phyloP scores from a whole-genome alignment of 192 early-diverging fungal genomes.

The Podila verticillata region DNA sequence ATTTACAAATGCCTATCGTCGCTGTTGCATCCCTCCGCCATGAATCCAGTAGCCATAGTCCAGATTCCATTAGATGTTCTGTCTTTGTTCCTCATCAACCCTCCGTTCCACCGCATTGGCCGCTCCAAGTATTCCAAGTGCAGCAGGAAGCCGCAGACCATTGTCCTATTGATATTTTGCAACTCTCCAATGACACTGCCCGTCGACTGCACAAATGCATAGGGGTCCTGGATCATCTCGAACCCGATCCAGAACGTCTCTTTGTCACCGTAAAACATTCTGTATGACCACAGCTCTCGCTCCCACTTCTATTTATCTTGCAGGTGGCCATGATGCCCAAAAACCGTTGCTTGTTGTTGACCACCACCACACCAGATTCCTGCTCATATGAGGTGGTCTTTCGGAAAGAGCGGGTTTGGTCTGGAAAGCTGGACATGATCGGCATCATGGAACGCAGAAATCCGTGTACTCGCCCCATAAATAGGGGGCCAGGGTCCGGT shows the following conservation, averaged over 20 bases:
- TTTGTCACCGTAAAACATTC: conserved; percentile 61
- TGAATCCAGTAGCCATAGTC: conserved; percentile 14
- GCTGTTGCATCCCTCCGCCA: conserved; percentile 9
- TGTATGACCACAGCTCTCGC: conserved; percentile 52
- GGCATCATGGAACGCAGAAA: conserved; percentile 63
- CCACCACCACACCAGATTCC: conserved; percentile 66
- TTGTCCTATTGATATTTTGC: not conserved
- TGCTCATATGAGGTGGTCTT: conserved; percentile 63
- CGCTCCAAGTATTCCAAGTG: conserved; percentile 19
- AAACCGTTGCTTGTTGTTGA: conserved; percentile 57
- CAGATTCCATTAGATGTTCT: conserved; percentile 16
- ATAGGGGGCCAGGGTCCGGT: conserved; percentile 58
- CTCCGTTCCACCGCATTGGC: conserved; percentile 46
- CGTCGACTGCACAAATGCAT: conserved; percentile 34
- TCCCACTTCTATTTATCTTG: conserved; percentile 59
- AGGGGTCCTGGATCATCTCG: conserved; percentile 57
- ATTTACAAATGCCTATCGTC: not conserved
- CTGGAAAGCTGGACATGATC: conserved; percentile 44
- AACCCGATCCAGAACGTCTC: conserved; percentile 68
- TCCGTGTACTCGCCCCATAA: conserved; percentile 32
- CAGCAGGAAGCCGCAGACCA: conserved; percentile 36
- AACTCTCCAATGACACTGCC: conserved; percentile 51
- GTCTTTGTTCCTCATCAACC: conserved; percentile 30
- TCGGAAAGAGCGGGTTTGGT: no score
- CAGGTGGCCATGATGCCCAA: conserved; percentile 59